These are phyloP conservation scores for Stylosanthes scabra DNA, from an alignment of 331 rosid species.

Conservation along the genomic window DNA sequence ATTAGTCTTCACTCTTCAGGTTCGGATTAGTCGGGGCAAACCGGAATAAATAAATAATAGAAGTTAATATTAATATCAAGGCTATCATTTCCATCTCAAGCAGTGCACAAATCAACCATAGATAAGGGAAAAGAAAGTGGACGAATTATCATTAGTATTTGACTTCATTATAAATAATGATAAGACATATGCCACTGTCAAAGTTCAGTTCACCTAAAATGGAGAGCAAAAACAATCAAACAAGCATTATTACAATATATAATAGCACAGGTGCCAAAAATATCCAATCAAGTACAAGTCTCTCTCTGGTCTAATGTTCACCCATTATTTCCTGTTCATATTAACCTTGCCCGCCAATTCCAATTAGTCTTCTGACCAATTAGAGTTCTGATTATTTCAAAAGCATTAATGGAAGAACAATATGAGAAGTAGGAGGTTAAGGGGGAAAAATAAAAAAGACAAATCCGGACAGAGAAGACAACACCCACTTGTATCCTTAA, in stretches of 20 bases:
- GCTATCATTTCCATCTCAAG: neutral
- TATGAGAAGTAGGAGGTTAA: conserved; percentile 34
- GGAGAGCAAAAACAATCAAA: conserved; percentile 35
- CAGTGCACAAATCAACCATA: neutral
- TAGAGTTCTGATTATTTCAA: conserved; percentile 74
- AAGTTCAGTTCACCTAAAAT: conserved; percentile 6
- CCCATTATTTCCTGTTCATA: conserved; percentile 60
- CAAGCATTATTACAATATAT: conserved; percentile 60
- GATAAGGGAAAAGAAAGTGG: neutral
- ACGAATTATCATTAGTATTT: neutral
- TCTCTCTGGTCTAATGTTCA: conserved; percentile 42
- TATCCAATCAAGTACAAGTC: conserved; percentile 57
- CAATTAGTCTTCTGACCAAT: conserved; percentile 58
- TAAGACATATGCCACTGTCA: conserved; percentile 9
- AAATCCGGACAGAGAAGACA: conserved; percentile 46
- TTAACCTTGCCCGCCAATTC: conserved; percentile 58
- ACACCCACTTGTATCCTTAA: conserved; percentile 62
- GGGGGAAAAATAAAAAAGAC: conserved; percentile 39
- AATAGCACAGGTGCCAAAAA: conserved; percentile 52
- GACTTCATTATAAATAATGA: neutral
- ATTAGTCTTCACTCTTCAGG: too few relatives aligned
- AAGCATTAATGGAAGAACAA: conserved; percentile 63
- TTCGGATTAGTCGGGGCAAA: too few relatives aligned
- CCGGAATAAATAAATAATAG: too few relatives aligned
- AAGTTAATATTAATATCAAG: neutral